Base-by-base conservation (phyloP, 2,329 filamentous ascomycete species). In the Pseudopithomyces chartarum region DNA sequence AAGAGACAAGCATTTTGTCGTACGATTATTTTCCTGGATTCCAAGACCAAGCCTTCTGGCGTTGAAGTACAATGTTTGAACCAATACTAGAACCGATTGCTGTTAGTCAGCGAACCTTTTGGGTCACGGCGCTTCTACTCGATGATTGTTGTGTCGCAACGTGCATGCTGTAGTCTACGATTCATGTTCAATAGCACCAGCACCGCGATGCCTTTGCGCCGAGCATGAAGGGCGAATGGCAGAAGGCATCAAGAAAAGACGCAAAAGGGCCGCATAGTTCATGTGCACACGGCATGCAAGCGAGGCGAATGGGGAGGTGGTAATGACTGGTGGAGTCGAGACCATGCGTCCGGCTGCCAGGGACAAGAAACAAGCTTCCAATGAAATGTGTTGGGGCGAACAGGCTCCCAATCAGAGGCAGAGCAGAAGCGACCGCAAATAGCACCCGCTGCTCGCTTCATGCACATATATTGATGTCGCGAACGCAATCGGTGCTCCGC, bases 371-470 rank as follows among this genome's bases (percentile, higher is more conserved):
- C 40, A n/a, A 44, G 40, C 22, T 44, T 20, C 40, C 20, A 44
- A 44, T 44, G 8, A 26, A 13, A 26, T 23, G 49, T 51, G 57
- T 51, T 46, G 51, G 46, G 43, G 22, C 36, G 52, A 56, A 58
- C 56, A 52, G 17, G 15, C 29, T 42, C 39, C 56, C 59, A 57
- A 61, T 58, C 55, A 58, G 11, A 54, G 15, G 36, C 10, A 13
- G 15, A 1, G 23, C 26, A 32, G 11, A 53, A 17, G 22, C 55
- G 53, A 43, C 49, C 17, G 48, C 33, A 43, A 57, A 55, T 56
- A 54, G 55, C 49, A 56, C 52, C 33, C 29, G n/a, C 34, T 19
- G 15, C 8, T 15, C 7, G 11, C 29, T 38, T 60, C 52, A 60
- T 58, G 58, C 58, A 56, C 26, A 8, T 13, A 45, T 54, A 56